A percentile compares a stretch with the other conserved stretches of the same genome.
Conservation (phyloP, 1,284 basidiomycete genomes). For the Ceratobasidium sp. region DNA sequence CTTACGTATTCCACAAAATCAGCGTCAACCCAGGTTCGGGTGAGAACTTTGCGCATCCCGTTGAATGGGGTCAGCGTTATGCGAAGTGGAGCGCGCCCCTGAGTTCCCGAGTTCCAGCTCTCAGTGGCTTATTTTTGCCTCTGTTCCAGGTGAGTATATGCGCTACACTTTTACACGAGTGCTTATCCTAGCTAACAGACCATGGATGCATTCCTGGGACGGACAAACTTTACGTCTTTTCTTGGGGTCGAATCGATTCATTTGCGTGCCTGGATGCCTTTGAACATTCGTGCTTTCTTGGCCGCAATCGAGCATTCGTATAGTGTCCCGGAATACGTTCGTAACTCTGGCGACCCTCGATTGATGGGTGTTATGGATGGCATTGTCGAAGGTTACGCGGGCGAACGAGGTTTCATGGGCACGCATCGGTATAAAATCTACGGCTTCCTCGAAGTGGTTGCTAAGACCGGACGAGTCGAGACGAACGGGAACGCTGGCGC, state of each 20-base stretch:
- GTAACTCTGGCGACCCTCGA: constrained; percentile 28
- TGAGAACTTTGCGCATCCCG: constrained; percentile 36
- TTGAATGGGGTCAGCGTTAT: constrained; percentile 37
- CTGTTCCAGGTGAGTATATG: constrained; percentile 34
- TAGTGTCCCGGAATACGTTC: constrained; percentile 26
- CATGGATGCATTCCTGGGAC: constrained; percentile 13
- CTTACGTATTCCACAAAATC: constrained; percentile 38
- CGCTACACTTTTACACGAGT: not conserved
- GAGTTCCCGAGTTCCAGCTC: constrained; percentile 27
- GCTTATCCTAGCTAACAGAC: not conserved
- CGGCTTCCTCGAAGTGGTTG: constrained; percentile 33
- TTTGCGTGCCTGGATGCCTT: constrained; percentile 35
- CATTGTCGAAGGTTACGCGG: constrained; percentile 35
- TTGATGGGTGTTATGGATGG: constrained; percentile 33
- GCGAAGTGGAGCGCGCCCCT: constrained; percentile 35
- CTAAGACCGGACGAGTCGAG: constrained; percentile 35
- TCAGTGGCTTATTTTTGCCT: constrained; percentile 35
- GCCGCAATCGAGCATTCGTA: constrained; percentile 36
- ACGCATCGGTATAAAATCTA: constrained; percentile 28
- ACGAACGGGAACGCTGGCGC: constrained; percentile 36
- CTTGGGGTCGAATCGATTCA: constrained; percentile 37
- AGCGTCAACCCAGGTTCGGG: constrained; percentile 35
- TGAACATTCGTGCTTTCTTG: constrained; percentile 37
- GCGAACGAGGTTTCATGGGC: constrained; percentile 35
- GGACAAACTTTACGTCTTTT: constrained; percentile 35